Evolutionary conservation across 768 basidiomycete species (phyloP), one percentile per base, ranked within the genome.

Genomic region (Lanmaoa rubissima): DNA sequence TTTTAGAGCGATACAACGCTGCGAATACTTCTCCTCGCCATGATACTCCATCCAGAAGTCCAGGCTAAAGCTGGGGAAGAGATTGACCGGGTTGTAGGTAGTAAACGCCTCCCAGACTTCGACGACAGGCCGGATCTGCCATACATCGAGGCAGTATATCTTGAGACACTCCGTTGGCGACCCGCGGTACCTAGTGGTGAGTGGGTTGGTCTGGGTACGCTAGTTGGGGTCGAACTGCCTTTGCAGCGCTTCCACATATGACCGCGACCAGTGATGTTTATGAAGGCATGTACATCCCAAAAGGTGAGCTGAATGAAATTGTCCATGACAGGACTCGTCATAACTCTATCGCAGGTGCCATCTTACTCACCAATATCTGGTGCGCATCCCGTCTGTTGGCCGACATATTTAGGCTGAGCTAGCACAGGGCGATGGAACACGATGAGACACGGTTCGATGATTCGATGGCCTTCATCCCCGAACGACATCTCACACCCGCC

Each of bases 401-500:
- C 2, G 12, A 21, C 13, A 17, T 11, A 26, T 28, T 45, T 31
- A 16, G 17, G 34, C 39, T 61, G 40, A 70, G 3, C 24, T 24
- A 6, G 28, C 3, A 10, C 35, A 81, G 78, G 77, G 76, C 72
- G 7, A 77, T 79, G 36, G 72, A 78, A 17, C 83, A 82, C 53
- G 80, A 86, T 62, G 76, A 77, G 51, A 66, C 61, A 3, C 69
- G 74, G 41, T 87, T 83, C 68, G 76, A 78, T 8, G 75, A 85
- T 35, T 78, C 85, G 5, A 75, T 75, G 54, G 60, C 62, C 8
- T 85, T 85, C 70, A 74, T 76, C 26, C 85, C 86, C 7, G 81
- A 84, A 57, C 75, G 85, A 39, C 83, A 81, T 70, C 63, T 87
- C 13, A 61, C 59, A 8, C 2, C 59, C 1, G 14, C 50, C 0